phyloP scores from a whole-genome alignment of 2,329 filamentous ascomycete species.

The Fusarium odoratissimum region DNA sequence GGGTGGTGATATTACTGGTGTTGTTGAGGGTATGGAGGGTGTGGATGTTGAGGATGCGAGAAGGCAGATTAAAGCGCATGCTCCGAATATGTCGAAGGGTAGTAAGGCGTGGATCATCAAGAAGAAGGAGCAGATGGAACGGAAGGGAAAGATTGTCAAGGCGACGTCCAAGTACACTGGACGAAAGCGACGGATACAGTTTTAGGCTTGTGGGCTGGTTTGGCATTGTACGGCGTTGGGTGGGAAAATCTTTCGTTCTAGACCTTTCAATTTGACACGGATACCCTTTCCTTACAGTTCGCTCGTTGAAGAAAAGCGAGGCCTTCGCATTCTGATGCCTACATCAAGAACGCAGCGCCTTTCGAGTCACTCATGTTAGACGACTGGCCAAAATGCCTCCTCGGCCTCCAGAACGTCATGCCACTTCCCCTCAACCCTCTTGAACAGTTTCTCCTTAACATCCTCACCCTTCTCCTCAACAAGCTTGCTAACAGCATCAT shows the following conservation, averaged over 20 bases:
- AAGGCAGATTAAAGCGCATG: constrained; percentile 60
- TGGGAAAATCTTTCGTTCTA: constrained; percentile 30
- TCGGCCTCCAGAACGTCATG: constrained; percentile 66
- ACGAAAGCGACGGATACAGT: constrained; percentile 82
- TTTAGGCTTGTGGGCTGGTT: constrained; percentile 59
- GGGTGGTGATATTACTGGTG: constrained; percentile 86
- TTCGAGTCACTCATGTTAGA: not conserved
- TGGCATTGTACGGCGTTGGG: constrained; percentile 49
- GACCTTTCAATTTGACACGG: constrained; percentile 38
- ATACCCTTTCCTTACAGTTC: constrained; percentile 28
- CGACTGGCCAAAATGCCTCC: constrained; percentile 67
- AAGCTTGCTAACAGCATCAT: constrained; percentile 60
- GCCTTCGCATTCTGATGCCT: not conserved
- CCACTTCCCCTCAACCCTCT: constrained; percentile 58
- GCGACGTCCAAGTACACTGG: constrained; percentile 93
- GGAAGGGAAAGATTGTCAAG: constrained; percentile 95
- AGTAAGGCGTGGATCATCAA: constrained; percentile 85
- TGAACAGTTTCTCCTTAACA: constrained; percentile 47
- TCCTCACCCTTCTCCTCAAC: constrained; percentile 51
- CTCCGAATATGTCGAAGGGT: constrained; percentile 73
- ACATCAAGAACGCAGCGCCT: no score
- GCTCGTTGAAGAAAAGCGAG: not conserved
- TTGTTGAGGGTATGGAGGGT: constrained; percentile 88
- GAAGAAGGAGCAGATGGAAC: constrained; percentile 94
- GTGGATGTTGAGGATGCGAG: constrained; percentile 83